Base-by-base conservation (phyloP, 306 rosid genomes). In the Crotalaria pallida region DNA sequence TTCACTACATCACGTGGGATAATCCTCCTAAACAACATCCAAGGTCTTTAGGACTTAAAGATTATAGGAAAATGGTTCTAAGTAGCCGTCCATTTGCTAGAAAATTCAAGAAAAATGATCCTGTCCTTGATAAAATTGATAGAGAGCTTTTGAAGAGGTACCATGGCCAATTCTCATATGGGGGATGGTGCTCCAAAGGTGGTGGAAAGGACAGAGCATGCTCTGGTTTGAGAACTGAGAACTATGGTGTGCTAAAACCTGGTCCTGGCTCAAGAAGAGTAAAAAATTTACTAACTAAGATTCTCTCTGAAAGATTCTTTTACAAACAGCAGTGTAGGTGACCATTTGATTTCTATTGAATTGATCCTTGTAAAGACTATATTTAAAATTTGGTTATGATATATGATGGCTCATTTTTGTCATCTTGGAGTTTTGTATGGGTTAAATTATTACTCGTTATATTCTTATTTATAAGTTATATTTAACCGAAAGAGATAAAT, bases 11-110 rank as follows among this genome's bases (percentile, higher is more conserved):
- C 52, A 66, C 91, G 9, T 92, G 98, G 98, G 98, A 92, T 48
- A 89, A 77, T 0, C 98, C 98, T 47, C 98, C 98, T 16, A 88
- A 90, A 82, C 98, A 93, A 17, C 98, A 93, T 34, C 97, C 98
- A 6, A 81, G 89, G 76, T 87, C 90, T 53, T 84, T 93, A 0
- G 91, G 94, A 17, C 81, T 87, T 7, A 69, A 23, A 69, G 91
- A 93, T 67, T 88, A 75, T 26, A 76, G 81, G 52, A 85, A 74
- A 73, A 87, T 85, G 84, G 79, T 88, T 11, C 77, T 78, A 0
- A 87, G 86, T 65, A 82, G 81, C 82, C 96, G 94, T 19, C 97
- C 98, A 0, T 90, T 93, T 6, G 98, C 98, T 6, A 21, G 98
- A 52, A 93, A 93, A 45, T 93, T 93, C 86, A 90, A 88, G 83